These are phyloP conservation scores for Suhomyces pyralidae DNA, from an alignment of 805 yeast genomes.

Conservation along the genomic window DNA sequence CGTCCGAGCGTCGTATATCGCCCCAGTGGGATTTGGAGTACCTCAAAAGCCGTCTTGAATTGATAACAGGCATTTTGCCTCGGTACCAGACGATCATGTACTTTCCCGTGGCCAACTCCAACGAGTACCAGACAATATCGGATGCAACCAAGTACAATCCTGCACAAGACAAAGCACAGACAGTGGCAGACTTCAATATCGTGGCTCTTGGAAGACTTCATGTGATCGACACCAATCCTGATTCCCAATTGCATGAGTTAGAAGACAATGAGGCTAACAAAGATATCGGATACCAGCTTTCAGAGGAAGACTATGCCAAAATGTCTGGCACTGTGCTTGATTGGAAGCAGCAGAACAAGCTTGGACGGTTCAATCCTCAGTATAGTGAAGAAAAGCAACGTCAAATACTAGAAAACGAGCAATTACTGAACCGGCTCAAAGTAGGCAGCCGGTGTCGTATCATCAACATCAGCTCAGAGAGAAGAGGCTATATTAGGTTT, in stretches of 20 bases:
- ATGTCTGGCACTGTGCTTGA: slow-evolving; percentile 61
- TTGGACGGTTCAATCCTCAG: slow-evolving; percentile 72
- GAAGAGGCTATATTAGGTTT: slow-evolving; percentile 69
- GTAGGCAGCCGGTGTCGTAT: slow-evolving; percentile 55
- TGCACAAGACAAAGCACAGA: slow-evolving; percentile 13
- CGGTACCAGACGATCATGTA: slow-evolving; percentile 48
- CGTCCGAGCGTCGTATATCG: slow-evolving; percentile 66
- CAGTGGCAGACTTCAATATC: slow-evolving; percentile 26
- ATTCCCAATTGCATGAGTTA: slow-evolving; percentile 45
- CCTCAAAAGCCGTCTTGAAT: slow-evolving; percentile 56
- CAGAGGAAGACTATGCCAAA: slow-evolving; percentile 59
- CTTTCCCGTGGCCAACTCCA: slow-evolving; percentile 39
- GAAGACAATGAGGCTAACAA: slow-evolving; percentile 15
- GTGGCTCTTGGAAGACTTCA: slow-evolving; percentile 48
- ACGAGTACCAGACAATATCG: slow-evolving; percentile 28
- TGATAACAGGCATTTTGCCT: slow-evolving; percentile 73
- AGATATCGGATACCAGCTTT: slow-evolving; percentile 44
- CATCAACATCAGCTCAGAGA: slow-evolving; percentile 44
- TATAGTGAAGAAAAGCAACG: slow-evolving; percentile 28
- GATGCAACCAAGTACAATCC: slow-evolving; percentile 14
- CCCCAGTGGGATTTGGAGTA: slow-evolving; percentile 57
- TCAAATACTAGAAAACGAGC: slow-evolving; percentile 28
- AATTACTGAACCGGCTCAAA: slow-evolving; percentile 23
- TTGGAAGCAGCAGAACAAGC: slow-evolving; percentile 68
- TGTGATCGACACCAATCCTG: slow-evolving; percentile 54